Conservation (phyloP, 768 basidiomycete genomes). For the Lactarius hatsudake region DNA sequence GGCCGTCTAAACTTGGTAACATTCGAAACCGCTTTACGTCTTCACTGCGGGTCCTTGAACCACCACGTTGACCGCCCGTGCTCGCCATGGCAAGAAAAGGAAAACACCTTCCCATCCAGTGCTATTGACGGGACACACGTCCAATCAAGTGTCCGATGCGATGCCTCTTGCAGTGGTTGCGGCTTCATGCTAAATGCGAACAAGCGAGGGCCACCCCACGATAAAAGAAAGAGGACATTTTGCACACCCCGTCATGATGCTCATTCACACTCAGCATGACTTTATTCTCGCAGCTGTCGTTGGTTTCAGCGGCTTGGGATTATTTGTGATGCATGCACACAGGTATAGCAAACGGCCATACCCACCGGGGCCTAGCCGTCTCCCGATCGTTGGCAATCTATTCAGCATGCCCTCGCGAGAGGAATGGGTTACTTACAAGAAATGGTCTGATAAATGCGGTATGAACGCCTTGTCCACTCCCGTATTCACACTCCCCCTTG, state of each 20-base stretch:
- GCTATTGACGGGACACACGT: background rate
- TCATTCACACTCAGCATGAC: background rate
- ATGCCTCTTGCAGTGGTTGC: background rate
- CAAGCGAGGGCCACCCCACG: background rate
- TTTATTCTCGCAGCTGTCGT: background rate
- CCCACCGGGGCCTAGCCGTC: conserved; percentile 28
- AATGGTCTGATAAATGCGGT: conserved; percentile 27
- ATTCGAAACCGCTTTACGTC: background rate
- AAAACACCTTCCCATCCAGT: background rate
- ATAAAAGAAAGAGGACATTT: background rate
- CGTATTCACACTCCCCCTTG: background rate
- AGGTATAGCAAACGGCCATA: background rate
- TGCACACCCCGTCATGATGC: background rate
- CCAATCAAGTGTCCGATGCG: too few species aligned
- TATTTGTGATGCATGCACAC: background rate
- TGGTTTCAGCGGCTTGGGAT: background rate
- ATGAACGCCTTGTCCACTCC: background rate
- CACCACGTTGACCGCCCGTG: background rate
- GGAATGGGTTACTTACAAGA: conserved; percentile 13
- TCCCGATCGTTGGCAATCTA: conserved; percentile 30
- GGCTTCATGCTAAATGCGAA: background rate
- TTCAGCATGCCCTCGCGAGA: conserved; percentile 26
- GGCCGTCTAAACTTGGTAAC: too few species aligned
- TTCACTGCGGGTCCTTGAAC: background rate
- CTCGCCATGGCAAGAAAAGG: background rate